Conservation (phyloP, 352 stramenopile genomes). For the Thraustochytrium striatum region DNA sequence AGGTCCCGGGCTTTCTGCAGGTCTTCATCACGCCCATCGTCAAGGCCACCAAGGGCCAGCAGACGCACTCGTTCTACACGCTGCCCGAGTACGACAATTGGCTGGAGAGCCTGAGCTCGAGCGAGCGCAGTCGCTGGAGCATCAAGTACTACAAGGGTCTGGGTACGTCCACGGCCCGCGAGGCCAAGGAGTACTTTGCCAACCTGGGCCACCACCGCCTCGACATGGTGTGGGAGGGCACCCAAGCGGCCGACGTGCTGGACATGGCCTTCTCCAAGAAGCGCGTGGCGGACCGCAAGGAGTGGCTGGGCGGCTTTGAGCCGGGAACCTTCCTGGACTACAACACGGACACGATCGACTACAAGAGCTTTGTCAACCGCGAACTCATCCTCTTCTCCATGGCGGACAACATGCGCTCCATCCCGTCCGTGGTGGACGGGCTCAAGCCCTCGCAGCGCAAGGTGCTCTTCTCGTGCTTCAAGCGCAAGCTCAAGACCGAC, state of each 20-base stretch:
- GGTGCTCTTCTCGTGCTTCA: conserved; percentile 95
- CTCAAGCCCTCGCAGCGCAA: conserved; percentile 98
- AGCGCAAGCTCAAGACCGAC: conserved; percentile 89
- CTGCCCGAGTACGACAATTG: conserved; percentile 93
- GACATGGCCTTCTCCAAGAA: conserved; percentile 97
- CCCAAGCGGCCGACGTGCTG: conserved; percentile 74
- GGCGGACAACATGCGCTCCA: conserved; percentile 92
- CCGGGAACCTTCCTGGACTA: conserved; percentile 83
- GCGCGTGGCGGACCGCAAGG: conserved; percentile 84
- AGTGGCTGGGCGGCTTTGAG: conserved; percentile 86
- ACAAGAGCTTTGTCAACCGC: conserved; percentile 95
- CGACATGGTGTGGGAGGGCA: conserved; percentile 82
- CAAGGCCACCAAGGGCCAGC: conserved; percentile 83
- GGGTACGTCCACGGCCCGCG: conserved; percentile 90
- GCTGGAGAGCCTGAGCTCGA: conserved; percentile 64
- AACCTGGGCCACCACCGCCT: conserved; percentile 87
- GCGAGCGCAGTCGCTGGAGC: conserved; percentile 83
- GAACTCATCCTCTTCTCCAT: conserved; percentile 97
- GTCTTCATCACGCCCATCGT: conserved; percentile 97
- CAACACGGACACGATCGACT: conserved; percentile 79
- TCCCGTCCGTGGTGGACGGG: conserved; percentile 91
- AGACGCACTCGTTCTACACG: conserved; percentile 89
- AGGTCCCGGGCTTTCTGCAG: conserved; percentile 89
- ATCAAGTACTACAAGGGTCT: conserved; percentile 99
- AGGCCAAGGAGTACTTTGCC: conserved; percentile 96